Conservation (phyloP, 768 basidiomycete genomes). For the Lyophyllum semitale region DNA sequence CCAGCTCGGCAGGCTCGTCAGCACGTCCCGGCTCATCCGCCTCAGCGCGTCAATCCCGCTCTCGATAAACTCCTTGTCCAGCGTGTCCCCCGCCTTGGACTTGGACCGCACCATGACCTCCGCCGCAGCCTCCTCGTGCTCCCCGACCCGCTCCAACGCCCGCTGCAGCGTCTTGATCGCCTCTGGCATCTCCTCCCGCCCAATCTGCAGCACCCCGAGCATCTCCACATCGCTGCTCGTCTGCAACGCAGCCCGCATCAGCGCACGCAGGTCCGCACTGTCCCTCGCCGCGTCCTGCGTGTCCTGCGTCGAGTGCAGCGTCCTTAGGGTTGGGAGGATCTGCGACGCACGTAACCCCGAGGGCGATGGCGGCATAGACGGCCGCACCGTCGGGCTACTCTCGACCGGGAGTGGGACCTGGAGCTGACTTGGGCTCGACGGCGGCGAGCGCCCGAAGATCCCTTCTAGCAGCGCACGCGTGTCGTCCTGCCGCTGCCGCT, state of each 20-base stretch:
- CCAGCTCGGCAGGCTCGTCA: constrained; percentile 61
- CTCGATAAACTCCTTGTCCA: constrained; percentile 73
- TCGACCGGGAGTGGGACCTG: neutral
- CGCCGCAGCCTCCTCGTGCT: constrained; percentile 8
- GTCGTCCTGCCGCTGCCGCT: constrained; percentile 34
- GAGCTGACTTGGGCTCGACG: neutral
- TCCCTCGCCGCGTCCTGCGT: constrained; percentile 53
- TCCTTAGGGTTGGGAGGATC: constrained; percentile 23
- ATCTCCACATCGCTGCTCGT: constrained; percentile 65
- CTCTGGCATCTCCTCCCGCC: constrained; percentile 73
- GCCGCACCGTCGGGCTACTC: constrained; percentile 2
- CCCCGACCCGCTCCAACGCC: constrained; percentile 53
- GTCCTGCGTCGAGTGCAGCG: constrained; percentile 38
- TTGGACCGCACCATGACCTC: too few relatives aligned
- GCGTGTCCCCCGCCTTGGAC: constrained; percentile 45
- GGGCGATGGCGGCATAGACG: too few relatives aligned
- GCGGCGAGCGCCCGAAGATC: constrained; percentile 17
- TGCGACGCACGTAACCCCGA: constrained; percentile 9
- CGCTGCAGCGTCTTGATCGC: constrained; percentile 80
- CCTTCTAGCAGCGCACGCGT: constrained; percentile 8
- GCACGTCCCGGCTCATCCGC: constrained; percentile 52
- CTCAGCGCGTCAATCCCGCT: constrained; percentile 71
- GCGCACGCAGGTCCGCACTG: constrained; percentile 52
- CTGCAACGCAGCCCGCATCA: constrained; percentile 60
- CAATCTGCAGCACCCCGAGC: constrained; percentile 61